phyloP scores from a whole-genome alignment of 2,329 filamentous ascomycete species.

The Sarocladium strictum region DNA sequence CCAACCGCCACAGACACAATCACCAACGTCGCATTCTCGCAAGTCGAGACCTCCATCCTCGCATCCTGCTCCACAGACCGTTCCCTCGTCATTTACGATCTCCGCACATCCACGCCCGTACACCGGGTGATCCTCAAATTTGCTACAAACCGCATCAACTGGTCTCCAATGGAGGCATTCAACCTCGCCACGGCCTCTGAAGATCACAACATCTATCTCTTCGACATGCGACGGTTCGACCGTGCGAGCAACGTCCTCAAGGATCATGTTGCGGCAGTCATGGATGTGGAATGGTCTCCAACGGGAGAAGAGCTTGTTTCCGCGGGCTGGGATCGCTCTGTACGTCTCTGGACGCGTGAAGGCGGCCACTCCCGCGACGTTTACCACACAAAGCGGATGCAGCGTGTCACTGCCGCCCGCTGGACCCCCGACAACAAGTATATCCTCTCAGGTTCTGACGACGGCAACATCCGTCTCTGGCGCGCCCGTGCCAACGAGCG shows the following conservation, averaged over 20 bases:
- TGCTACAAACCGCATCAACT: conserved; percentile 75
- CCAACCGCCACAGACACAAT: conserved; percentile 88
- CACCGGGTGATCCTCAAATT: conserved; percentile 77
- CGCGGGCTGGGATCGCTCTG: conserved; percentile 77
- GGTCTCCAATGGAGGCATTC: conserved; percentile 97
- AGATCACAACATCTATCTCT: conserved; percentile 83
- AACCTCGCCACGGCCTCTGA: conserved; percentile 92
- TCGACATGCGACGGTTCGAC: conserved; percentile 89
- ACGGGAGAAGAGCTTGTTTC: conserved; percentile 91
- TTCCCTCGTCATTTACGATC: conserved; percentile 83
- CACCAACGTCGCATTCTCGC: conserved; percentile 82
- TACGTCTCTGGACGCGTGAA: conserved; percentile 77
- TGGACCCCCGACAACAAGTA: conserved; percentile 91
- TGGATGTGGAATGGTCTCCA: conserved; percentile 93
- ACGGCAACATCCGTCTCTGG: conserved; percentile 86
- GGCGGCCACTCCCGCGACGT: conserved; percentile 84
- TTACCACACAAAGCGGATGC: conserved; percentile 98
- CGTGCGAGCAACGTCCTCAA: conserved; percentile 85
- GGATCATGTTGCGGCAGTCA: conserved; percentile 84
- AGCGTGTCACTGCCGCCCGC: conserved; percentile 78
- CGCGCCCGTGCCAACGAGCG: conserved; percentile 77
- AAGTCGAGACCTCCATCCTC: conserved; percentile 86
- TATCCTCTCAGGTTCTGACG: conserved; percentile 83
- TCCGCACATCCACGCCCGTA: conserved; percentile 78
- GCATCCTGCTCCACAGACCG: conserved; percentile 82